Evolutionary conservation across 805 yeast genomes (phyloP).

Genomic region (Scheffersomyces spartinae): DNA sequence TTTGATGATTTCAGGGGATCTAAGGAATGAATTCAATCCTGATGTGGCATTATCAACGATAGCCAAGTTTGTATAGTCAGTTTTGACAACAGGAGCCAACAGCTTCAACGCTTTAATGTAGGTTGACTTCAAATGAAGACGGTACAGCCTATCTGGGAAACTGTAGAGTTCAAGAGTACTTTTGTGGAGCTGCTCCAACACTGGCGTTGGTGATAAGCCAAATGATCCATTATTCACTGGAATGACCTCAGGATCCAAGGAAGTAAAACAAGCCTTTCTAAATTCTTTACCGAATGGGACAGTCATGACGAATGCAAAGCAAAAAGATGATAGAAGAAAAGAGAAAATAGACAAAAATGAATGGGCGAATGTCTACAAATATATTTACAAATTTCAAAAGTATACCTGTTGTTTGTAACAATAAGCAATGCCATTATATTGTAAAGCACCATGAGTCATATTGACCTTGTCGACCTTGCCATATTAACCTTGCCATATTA

Average conservation of each 20-base stretch:
- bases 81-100: slow-evolving; percentile 12
- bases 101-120: slow-evolving; percentile 14
- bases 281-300: slow-evolving; percentile 23
- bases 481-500: too few species aligned
- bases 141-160: slow-evolving; percentile 17
- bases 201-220: slow-evolving; percentile 22
- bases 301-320: too few species aligned
- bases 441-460: too few species aligned
- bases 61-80: slow-evolving; percentile 20
- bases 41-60: slow-evolving; percentile 25
- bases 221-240: slow-evolving; percentile 31
- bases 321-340: too few species aligned
- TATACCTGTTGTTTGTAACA: too few species aligned
- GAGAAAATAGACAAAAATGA: too few species aligned
- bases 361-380: too few species aligned
- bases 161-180: slow-evolving; percentile 11
- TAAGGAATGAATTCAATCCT: slow-evolving; percentile 22
- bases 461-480: too few species aligned
- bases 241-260: slow-evolving; percentile 11
- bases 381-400: too few species aligned
- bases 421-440: too few species aligned
- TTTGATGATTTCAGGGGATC: slow-evolving; percentile 21
- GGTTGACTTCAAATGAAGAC: slow-evolving; percentile 6
- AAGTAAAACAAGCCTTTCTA: slow-evolving; percentile 15
- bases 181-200: slow-evolving; percentile 10